Evolutionary conservation across 805 yeast species (phyloP).

Genomic region (Hanseniaspora nectarophila): DNA sequence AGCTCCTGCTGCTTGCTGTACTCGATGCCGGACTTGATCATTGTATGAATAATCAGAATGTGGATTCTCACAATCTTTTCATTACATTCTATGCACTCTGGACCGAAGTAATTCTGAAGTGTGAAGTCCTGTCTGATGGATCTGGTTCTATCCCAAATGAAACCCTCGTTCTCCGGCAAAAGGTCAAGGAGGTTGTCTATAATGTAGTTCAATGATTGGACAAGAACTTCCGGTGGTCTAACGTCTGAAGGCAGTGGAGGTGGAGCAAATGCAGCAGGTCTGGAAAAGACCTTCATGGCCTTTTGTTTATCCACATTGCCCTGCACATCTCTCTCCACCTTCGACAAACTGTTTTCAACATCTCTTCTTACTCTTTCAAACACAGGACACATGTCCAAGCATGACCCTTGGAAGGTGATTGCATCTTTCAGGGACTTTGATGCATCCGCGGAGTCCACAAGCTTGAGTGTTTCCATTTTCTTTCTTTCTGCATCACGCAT

Average conservation of each 20-base stretch:
- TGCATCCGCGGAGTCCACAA: constrained; percentile 78
- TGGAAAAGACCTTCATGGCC: constrained; percentile 83
- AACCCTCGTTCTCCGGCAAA: constrained; percentile 77
- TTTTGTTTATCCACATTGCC: constrained; percentile 43
- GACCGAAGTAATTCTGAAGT: constrained; percentile 84
- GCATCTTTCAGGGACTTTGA: constrained; percentile 81
- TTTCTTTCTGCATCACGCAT: constrained; percentile 65
- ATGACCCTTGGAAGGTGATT: constrained; percentile 73
- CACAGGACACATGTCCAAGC: constrained; percentile 88
- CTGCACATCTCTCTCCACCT: constrained; percentile 53
- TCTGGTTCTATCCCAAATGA: constrained; percentile 93
- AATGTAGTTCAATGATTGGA: constrained; percentile 56
- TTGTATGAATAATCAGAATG: constrained; percentile 63
- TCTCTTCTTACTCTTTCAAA: constrained; percentile 83
- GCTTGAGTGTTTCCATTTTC: constrained; percentile 65
- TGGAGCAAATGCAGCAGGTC: constrained; percentile 98
- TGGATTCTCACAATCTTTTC: constrained; percentile 87
- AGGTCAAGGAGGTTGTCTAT: constrained; percentile 49
- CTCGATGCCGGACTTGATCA: constrained; percentile 63
- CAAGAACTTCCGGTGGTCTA: constrained; percentile 73
- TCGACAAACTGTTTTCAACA: constrained; percentile 73
- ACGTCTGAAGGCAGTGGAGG: constrained; percentile 97
- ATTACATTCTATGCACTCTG: constrained; percentile 86
- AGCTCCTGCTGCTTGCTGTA: constrained; percentile 90
- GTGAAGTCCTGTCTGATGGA: constrained; percentile 95